A percentile compares a stretch with the other conserved stretches of the same genome.
Conservation (phyloP, 768 basidiomycete species). For the Paxillus involutus region DNA sequence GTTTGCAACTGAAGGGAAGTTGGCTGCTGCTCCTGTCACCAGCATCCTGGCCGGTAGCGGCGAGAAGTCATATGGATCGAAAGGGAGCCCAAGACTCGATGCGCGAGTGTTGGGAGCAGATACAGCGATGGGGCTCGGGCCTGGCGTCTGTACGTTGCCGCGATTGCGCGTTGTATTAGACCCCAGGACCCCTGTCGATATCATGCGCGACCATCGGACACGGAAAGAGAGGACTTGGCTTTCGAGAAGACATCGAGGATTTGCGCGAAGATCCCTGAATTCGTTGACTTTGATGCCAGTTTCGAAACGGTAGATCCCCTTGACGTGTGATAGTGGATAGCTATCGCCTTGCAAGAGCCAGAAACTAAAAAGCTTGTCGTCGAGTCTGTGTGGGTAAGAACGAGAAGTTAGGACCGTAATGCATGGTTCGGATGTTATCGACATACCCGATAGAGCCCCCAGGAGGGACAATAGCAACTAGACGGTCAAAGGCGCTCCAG, state of each 20-base stretch:
- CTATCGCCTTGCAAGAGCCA: conserved; percentile 83
- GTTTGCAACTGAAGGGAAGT: conserved; percentile 81
- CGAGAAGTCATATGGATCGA: conserved; percentile 76
- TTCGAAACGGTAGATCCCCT: conserved; percentile 87
- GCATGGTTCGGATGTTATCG: conserved; percentile 1
- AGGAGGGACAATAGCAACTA: conserved; percentile 87
- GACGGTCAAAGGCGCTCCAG: conserved; percentile 88
- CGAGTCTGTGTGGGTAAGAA: conserved; percentile 51
- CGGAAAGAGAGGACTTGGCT: conserved; percentile 81
- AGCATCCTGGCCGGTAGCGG: conserved; percentile 67
- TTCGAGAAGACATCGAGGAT: conserved; percentile 84
- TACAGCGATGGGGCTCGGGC: conserved; percentile 23
- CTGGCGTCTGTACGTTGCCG: conserved; percentile 31
- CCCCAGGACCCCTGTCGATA: conserved; percentile 67
- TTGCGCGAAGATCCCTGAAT: conserved; percentile 85
- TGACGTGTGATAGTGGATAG: conserved; percentile 73
- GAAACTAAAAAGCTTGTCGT: conserved; percentile 90
- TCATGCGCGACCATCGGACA: conserved; percentile 76
- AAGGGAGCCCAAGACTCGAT: conserved; percentile 58
- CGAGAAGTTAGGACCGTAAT: not conserved
- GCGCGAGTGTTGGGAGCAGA: conserved; percentile 25
- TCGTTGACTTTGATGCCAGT: conserved; percentile 86
- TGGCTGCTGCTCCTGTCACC: conserved; percentile 77
- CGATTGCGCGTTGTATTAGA: conserved; percentile 31
- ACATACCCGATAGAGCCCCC: conserved; percentile 85